Conservation (phyloP, 2,329 filamentous ascomycete species). For the Ilyonectria sp. region DNA sequence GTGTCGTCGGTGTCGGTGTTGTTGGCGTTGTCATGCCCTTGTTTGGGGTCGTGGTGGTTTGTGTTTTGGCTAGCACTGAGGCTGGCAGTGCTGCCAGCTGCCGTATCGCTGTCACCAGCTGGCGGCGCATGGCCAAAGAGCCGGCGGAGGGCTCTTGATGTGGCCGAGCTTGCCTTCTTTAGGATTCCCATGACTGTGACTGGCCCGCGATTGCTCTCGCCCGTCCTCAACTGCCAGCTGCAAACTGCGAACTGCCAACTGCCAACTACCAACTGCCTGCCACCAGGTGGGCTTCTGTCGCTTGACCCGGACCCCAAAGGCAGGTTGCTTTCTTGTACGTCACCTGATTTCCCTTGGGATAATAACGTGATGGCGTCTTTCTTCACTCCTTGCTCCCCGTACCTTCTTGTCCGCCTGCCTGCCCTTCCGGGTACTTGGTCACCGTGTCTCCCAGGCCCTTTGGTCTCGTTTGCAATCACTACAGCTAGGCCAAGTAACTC, state of each 20-base stretch:
- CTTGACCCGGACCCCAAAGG: neutral
- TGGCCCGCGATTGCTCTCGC: slow-evolving; percentile 2
- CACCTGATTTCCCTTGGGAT: neutral
- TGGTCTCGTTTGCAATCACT: neutral
- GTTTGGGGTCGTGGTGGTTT: slow-evolving; percentile 22
- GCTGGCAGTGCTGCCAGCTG: slow-evolving; percentile 26
- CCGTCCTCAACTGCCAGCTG: neutral
- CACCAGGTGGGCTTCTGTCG: neutral
- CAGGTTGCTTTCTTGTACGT: neutral
- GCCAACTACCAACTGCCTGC: neutral
- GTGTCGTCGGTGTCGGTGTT: slow-evolving; percentile 29
- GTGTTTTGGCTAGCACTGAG: slow-evolving; percentile 1
- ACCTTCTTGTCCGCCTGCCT: neutral
- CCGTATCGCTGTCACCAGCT: slow-evolving; percentile 40
- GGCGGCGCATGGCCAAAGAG: slow-evolving; percentile 49
- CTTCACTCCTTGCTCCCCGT: neutral
- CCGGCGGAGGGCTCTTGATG: slow-evolving; percentile 48
- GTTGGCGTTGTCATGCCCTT: slow-evolving; percentile 26
- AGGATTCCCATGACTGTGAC: slow-evolving; percentile 45
- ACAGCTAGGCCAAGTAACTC: neutral
- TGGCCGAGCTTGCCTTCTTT: slow-evolving; percentile 48
- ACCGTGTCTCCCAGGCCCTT: neutral
- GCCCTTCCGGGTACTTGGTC: neutral
- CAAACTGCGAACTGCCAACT: neutral
- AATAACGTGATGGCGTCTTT: neutral